Evolutionary conservation across 129 eudicot species (phyloP).

Genomic region (Lactuca saligna): DNA sequence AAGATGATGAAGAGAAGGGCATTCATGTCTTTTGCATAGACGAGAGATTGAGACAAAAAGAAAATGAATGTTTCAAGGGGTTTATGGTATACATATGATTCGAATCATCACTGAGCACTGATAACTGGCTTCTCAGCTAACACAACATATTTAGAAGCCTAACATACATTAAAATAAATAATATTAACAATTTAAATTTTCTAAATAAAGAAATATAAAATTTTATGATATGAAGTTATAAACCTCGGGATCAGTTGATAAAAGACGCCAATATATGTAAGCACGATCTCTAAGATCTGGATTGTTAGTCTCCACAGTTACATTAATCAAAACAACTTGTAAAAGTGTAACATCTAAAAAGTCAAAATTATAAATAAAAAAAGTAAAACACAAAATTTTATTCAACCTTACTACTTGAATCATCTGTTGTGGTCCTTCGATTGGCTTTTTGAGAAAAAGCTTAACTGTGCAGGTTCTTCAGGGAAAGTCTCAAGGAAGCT

Average conservation of each 20-base stretch:
- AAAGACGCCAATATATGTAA: no score
- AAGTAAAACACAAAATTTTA: neutral
- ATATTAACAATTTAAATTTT: no score
- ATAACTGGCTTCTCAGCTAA: slow-evolving; percentile 98
- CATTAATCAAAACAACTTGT: slow-evolving; percentile 93
- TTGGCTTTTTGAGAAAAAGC: slow-evolving; percentile 94
- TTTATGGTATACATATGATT: slow-evolving; percentile 95
- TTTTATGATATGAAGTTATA: no score
- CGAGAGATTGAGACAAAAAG: no score
- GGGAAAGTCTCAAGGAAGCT: slow-evolving; percentile 96
- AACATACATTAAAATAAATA: slow-evolving; percentile 1
- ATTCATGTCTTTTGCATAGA: no score
- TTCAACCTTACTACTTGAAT: slow-evolving; percentile 65
- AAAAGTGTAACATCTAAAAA: no score
- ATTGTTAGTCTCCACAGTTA: slow-evolving; percentile 99
- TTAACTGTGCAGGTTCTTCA: slow-evolving; percentile 98
- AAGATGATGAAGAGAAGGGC: no score
- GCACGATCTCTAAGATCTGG: no score
- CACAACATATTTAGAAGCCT: slow-evolving; percentile 98
- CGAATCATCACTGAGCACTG: slow-evolving; percentile 87
- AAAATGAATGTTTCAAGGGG: slow-evolving; percentile 94
- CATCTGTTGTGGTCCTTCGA: slow-evolving; percentile 99
- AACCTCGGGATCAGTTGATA: slow-evolving; percentile 99
- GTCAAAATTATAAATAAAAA: no score
- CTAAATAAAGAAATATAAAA: neutral